Percentiles rank a stretch among this genome's conserved stretches.
Evolutionary conservation across 140 eudicot genomes (phyloP).

Genomic region (Oenanthe javanica): DNA sequence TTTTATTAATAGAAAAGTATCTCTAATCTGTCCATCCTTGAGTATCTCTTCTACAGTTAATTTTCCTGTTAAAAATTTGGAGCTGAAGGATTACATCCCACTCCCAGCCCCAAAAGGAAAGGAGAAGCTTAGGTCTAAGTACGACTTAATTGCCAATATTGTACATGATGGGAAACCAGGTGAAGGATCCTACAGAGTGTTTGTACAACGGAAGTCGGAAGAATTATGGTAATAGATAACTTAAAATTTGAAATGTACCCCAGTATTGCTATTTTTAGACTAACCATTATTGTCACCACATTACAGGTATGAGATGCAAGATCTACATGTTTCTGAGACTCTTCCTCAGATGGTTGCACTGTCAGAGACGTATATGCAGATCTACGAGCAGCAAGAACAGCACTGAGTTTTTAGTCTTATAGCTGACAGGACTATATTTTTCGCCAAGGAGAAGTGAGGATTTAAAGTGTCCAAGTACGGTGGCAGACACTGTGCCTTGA

Average conservation of each 20-base stretch:
- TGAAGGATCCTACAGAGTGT: slow-evolving; percentile 89
- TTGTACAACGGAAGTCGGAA: slow-evolving; percentile 96
- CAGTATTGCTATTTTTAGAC: background rate
- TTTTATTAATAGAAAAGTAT: background rate
- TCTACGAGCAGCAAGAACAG: slow-evolving; percentile 69
- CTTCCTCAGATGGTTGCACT: slow-evolving; percentile 99
- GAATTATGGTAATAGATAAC: slow-evolving; percentile 60
- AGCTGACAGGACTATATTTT: background rate
- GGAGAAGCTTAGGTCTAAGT: slow-evolving; percentile 63
- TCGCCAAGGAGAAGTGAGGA: background rate
- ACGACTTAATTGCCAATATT: slow-evolving; percentile 85
- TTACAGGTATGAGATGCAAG: slow-evolving; percentile 10
- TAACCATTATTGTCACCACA: background rate
- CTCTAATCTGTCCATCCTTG: background rate
- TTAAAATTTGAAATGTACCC: background rate
- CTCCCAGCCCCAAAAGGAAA: slow-evolving; percentile 62
- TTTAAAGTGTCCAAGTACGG: background rate
- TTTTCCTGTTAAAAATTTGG: slow-evolving; percentile 95
- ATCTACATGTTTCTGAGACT: slow-evolving; percentile 47
- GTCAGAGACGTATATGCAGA: slow-evolving; percentile 94
- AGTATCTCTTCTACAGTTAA: slow-evolving; percentile 40
- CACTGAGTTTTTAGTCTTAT: background rate
- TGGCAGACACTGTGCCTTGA: background rate
- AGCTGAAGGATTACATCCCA: slow-evolving; percentile 94
- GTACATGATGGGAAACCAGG: slow-evolving; percentile 99